A percentile compares a stretch with the other conserved stretches of the same genome.
These are phyloP conservation scores for Cetraspora pellucida DNA, from an alignment of 192 early-diverging fungal species.

Conservation along the genomic window DNA sequence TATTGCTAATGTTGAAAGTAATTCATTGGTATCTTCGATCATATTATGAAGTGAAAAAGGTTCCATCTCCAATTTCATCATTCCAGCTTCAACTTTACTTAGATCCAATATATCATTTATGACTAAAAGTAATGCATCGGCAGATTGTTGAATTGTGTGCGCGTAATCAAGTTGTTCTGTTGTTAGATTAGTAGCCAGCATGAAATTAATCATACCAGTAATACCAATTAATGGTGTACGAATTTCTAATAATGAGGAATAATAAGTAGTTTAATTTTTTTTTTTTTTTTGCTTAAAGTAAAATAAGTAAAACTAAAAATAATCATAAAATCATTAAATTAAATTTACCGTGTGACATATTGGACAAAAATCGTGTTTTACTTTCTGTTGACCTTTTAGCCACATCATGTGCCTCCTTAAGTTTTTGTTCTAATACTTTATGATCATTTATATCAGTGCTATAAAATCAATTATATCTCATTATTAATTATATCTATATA, in stretches of 20 bases:
- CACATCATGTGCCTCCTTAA: conserved; percentile 61
- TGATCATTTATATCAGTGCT: conserved; percentile 65
- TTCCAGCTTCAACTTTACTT: conserved; percentile 82
- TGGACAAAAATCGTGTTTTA: conserved; percentile 62
- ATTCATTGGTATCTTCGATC: conserved; percentile 72
- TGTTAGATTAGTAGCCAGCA: conserved; percentile 75
- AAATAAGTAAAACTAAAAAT: conserved; percentile 10
- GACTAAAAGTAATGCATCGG: conserved; percentile 74
- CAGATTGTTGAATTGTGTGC: conserved; percentile 74
- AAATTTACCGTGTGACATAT: conserved; percentile 60
- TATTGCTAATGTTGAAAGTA: conserved; percentile 69
- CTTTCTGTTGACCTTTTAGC: conserved; percentile 63
- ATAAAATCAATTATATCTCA: not conserved
- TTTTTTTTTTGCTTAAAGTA: not conserved
- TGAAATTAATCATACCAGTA: conserved; percentile 72
- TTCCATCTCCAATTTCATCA: conserved; percentile 76
- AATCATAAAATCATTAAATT: not conserved
- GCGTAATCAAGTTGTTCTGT: conserved; percentile 78
- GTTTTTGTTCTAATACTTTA: conserved; percentile 57
- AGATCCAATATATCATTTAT: conserved; percentile 86
- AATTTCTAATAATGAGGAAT: conserved; percentile 51
- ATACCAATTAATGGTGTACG: conserved; percentile 85
- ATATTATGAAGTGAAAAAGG: conserved; percentile 65
- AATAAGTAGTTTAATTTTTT: not conserved
- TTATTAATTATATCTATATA: too few species aligned